These are phyloP conservation scores for Myxozyma mucilagina DNA, from an alignment of 805 yeast species.

Conservation along the genomic window DNA sequence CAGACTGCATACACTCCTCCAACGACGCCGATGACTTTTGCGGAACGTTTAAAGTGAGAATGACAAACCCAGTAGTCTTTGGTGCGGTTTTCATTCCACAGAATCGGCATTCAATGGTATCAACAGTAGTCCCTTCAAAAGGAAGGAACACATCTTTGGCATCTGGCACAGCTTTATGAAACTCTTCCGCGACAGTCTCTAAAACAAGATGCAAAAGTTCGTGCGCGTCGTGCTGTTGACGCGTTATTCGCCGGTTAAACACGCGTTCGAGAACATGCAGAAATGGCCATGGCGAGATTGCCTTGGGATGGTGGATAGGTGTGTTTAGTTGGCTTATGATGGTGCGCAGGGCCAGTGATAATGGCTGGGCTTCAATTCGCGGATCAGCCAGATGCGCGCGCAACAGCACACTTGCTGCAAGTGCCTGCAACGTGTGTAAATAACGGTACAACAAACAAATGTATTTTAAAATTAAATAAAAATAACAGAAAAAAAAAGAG, in stretches of 20 bases:
- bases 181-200: conserved; percentile 74
- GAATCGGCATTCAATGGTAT: conserved; percentile 66
- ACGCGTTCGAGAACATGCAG: conserved; percentile 69
- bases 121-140: conserved; percentile 64
- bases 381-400: conserved; percentile 21
- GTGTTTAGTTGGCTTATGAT: conserved; percentile 53
- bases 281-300: conserved; percentile 76
- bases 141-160: conserved; percentile 52
- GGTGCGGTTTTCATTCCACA: conserved; percentile 67
- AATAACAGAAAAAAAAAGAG: background rate
- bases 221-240: conserved; percentile 92
- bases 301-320: conserved; percentile 53
- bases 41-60: conserved; percentile 76
- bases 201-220: conserved; percentile 80
- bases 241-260: conserved; percentile 70
- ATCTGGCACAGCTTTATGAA: conserved; percentile 35
- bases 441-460: background rate
- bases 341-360: conserved; percentile 25
- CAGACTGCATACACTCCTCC: conserved; percentile 54
- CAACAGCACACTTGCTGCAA: conserved; percentile 22
- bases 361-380: conserved; percentile 14
- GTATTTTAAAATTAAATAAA: background rate
- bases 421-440: conserved; percentile 10
- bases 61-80: conserved; percentile 59
- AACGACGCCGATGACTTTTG: conserved; percentile 50